Conservation (phyloP, 495 filamentous ascomycete species). For the Parathielavia hyrcaniae region DNA sequence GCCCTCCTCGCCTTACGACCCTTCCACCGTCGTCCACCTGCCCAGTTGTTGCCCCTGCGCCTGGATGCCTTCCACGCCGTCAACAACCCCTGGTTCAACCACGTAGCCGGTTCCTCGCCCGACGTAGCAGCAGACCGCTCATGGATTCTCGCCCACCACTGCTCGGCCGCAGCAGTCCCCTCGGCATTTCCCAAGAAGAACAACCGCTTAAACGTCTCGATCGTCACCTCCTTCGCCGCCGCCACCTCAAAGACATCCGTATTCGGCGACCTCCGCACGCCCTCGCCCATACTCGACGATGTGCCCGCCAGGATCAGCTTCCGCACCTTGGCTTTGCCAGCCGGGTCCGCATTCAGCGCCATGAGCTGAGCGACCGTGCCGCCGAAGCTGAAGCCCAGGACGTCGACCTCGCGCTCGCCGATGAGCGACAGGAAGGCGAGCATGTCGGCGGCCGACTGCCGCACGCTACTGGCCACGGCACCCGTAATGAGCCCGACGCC, state of each 20-base stretch:
- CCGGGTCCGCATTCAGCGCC: slow-evolving; percentile 20
- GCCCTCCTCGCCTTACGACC: slow-evolving; percentile 11
- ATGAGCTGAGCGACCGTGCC: slow-evolving; percentile 30
- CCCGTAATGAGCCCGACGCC: slow-evolving; percentile 30
- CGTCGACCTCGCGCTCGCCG: slow-evolving; percentile 26
- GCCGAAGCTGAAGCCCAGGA: slow-evolving; percentile 35
- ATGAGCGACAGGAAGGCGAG: slow-evolving; percentile 31
- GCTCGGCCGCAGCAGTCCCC: slow-evolving; percentile 11
- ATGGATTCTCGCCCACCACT: slow-evolving; percentile 23
- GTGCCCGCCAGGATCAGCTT: slow-evolving; percentile 27
- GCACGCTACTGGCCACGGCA: slow-evolving; percentile 18
- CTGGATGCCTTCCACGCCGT: slow-evolving; percentile 17
- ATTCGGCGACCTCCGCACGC: slow-evolving; percentile 20
- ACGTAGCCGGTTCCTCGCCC: slow-evolving; percentile 15
- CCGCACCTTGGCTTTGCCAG: slow-evolving; percentile 8
- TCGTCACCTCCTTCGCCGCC: slow-evolving; percentile 6
- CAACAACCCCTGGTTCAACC: slow-evolving; percentile 17
- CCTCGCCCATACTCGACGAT: slow-evolving; percentile 19
- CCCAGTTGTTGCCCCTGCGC: slow-evolving; percentile 14
- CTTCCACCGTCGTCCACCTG: slow-evolving; percentile 10
- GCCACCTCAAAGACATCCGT: slow-evolving; percentile 15
- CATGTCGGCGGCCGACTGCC: slow-evolving; percentile 26
- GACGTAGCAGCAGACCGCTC: slow-evolving; percentile 9
- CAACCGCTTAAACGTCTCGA: slow-evolving; percentile 24
- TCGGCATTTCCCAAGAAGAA: slow-evolving; percentile 18